Evolutionary conservation across 2,329 filamentous ascomycete genomes (phyloP).

Genomic region (Aspergillus brasiliensis): DNA sequence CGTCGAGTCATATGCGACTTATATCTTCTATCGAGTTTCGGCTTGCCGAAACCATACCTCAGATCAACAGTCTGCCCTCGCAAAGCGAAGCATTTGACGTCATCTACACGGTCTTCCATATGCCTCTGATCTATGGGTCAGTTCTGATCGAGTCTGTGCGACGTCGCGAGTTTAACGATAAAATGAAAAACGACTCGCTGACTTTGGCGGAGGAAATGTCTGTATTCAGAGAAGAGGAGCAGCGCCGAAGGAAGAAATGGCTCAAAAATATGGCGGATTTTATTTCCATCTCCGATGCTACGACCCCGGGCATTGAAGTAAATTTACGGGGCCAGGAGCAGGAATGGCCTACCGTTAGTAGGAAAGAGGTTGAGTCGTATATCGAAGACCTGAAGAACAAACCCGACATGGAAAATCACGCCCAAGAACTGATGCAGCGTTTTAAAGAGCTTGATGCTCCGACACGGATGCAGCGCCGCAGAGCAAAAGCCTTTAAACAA

Average conservation of each 20-base stretch:
- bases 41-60: constrained; percentile 70
- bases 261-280: constrained; percentile 78
- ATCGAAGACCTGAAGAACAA: constrained; percentile 66
- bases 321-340: constrained; percentile 79
- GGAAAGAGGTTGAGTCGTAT: constrained; percentile 76
- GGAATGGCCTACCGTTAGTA: constrained; percentile 75
- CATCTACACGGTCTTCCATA: constrained; percentile 74
- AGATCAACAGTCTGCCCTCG: constrained; percentile 70
- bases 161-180: constrained; percentile 87
- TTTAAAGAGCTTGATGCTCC: constrained; percentile 78
- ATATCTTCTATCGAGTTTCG: constrained; percentile 79
- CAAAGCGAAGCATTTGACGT: constrained; percentile 82
- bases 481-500: constrained; percentile 92
- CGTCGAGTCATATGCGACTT: constrained; percentile 74
- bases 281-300: constrained; percentile 66
- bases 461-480: constrained; percentile 81
- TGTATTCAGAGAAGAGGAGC: constrained; percentile 87
- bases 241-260: constrained; percentile 86
- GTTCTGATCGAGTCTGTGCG: constrained; percentile 83
- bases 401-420: constrained; percentile 65
- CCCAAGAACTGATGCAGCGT: constrained; percentile 73
- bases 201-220: constrained; percentile 92
- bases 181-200: constrained; percentile 83
- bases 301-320: constrained; percentile 77
- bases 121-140: constrained; percentile 88